Evolutionary conservation across 2,329 filamentous ascomycete genomes (phyloP).

Genomic region (Colletotrichum limetticola): DNA sequence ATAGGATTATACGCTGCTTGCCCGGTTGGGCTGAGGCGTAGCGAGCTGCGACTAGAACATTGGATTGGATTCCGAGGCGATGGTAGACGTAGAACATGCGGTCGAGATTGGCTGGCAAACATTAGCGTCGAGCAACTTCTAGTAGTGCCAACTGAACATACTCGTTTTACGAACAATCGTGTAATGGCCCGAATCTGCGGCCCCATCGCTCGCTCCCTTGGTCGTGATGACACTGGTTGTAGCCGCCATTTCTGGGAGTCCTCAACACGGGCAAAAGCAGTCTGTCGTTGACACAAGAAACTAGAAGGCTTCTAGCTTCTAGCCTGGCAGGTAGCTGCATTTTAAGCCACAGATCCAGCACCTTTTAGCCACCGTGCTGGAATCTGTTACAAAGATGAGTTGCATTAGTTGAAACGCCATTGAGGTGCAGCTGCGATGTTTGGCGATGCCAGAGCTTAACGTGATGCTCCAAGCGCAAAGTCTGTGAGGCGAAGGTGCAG

Average conservation of each 20-base stretch:
- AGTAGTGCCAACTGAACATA: neutral
- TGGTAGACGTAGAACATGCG: conserved; percentile 38
- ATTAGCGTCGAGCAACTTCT: neutral
- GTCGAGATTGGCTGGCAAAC: conserved; percentile 15
- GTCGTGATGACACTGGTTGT: neutral
- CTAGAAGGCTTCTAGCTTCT: neutral
- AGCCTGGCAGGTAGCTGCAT: neutral
- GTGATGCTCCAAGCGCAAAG: neutral
- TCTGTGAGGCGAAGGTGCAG: neutral
- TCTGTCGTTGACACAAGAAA: neutral
- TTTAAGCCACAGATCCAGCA: neutral
- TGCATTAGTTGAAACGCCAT: neutral
- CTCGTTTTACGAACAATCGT: conserved; percentile 17
- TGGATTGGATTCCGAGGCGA: conserved; percentile 39
- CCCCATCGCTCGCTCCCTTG: neutral
- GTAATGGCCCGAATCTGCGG: neutral
- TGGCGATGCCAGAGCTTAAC: neutral
- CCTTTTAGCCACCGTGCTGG: neutral
- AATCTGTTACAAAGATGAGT: neutral
- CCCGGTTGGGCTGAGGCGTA: conserved; percentile 23
- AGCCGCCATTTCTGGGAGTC: neutral
- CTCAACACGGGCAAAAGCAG: neutral
- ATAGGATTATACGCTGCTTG: neutral
- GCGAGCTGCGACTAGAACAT: conserved; percentile 37
- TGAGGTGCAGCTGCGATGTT: neutral